Percentiles rank a stretch among this genome's conserved stretches.
phyloP scores from a whole-genome alignment of 352 stramenopile species.

The Phytophthora macrochlamydospora region DNA sequence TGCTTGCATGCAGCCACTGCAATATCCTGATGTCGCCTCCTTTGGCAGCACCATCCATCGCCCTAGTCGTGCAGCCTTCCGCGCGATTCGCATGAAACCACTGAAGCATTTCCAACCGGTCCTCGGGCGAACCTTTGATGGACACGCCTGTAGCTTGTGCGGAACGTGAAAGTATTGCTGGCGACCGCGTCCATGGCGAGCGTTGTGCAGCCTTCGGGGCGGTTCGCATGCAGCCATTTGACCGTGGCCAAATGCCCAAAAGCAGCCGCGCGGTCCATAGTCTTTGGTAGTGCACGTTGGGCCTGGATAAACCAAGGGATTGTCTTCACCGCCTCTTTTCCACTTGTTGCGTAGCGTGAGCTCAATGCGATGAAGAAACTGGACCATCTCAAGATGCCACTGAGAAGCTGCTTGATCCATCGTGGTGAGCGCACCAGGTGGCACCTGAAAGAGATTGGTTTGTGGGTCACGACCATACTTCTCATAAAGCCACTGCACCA shows the following conservation, averaged over 20 bases:
- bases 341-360: background rate
- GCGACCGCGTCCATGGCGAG: background rate
- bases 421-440: background rate
- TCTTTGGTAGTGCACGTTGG: background rate
- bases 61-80: background rate
- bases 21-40: background rate
- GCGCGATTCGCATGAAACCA: background rate
- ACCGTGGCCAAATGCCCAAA: background rate
- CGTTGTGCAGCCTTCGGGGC: background rate
- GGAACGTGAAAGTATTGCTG: background rate
- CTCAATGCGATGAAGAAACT: background rate
- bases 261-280: background rate
- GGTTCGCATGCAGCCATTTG: background rate
- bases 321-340: background rate
- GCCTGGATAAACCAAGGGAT: background rate
- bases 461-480: background rate
- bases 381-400: background rate
- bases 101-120: background rate
- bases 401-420: background rate
- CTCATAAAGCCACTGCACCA: background rate
- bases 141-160: background rate
- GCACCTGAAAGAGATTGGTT: background rate
- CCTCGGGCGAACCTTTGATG: background rate
- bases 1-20: background rate
- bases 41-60: background rate